A percentile compares a stretch with the other conserved stretches of the same genome.
Evolutionary conservation across 2,329 filamentous ascomycete genomes (phyloP).

Genomic region (Aspergillus novofumigatus): DNA sequence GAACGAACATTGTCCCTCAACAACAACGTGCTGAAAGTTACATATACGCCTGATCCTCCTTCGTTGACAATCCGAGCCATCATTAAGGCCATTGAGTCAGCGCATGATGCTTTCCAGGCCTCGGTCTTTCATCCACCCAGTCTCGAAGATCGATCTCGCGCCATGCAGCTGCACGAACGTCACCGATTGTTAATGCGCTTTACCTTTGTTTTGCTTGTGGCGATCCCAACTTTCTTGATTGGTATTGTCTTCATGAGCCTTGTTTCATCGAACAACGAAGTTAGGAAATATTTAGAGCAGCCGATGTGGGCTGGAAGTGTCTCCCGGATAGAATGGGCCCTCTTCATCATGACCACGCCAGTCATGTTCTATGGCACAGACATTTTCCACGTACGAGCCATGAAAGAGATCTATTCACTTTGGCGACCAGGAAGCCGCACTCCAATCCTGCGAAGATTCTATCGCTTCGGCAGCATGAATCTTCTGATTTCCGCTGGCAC

Average conservation of each 20-base stretch:
- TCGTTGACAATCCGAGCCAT: slow-evolving; percentile 72
- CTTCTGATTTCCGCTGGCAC: slow-evolving; percentile 87
- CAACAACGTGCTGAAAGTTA: slow-evolving; percentile 64
- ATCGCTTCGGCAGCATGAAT: slow-evolving; percentile 96
- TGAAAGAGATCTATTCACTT: slow-evolving; percentile 72
- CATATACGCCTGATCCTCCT: slow-evolving; percentile 66
- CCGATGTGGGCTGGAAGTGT: slow-evolving; percentile 66
- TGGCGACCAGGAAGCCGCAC: slow-evolving; percentile 74
- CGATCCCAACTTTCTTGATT: slow-evolving; percentile 79
- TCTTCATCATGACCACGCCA: slow-evolving; percentile 77
- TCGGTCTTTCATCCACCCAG: slow-evolving; percentile 75
- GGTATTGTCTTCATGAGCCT: slow-evolving; percentile 91
- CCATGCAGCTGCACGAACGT: slow-evolving; percentile 68
- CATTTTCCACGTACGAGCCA: slow-evolving; percentile 72
- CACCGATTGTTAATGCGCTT: slow-evolving; percentile 66
- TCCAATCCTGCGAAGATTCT: slow-evolving; percentile 70
- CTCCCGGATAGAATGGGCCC: slow-evolving; percentile 70
- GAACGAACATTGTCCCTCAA: slow-evolving; percentile 50
- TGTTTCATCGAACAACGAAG: slow-evolving; percentile 55
- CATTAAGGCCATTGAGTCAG: slow-evolving; percentile 60
- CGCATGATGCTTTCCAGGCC: slow-evolving; percentile 62
- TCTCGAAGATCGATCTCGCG: slow-evolving; percentile 73
- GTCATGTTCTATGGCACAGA: slow-evolving; percentile 85
- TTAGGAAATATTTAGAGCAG: slow-evolving; percentile 64
- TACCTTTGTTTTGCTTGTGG: slow-evolving; percentile 62